Evolutionary conservation across 371 early-diverging fungal species (phyloP).

Genomic region (Dinochytrium kinnereticum): DNA sequence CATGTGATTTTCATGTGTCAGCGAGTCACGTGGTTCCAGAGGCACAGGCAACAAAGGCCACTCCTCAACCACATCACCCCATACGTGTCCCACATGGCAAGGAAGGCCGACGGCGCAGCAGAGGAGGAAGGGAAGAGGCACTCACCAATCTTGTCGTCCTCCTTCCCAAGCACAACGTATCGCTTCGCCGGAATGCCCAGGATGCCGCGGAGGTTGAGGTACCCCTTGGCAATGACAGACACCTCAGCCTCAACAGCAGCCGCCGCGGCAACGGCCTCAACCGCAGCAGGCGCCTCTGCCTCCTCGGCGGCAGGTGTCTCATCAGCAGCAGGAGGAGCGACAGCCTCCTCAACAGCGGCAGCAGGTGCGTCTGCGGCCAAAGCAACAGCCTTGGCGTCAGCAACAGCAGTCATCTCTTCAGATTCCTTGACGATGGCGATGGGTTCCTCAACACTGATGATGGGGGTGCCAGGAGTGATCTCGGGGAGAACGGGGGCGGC

Average conservation of each 20-base stretch:
- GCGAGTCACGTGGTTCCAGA: no score
- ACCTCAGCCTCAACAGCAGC: not conserved
- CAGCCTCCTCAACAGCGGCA: not conserved
- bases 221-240: not conserved
- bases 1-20: not conserved
- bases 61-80: no score
- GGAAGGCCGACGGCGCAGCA: no score
- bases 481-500: constrained; percentile 13
- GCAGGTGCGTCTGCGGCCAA: not conserved
- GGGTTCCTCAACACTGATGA: not conserved
- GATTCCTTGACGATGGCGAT: not conserved
- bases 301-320: not conserved
- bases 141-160: constrained; percentile 12
- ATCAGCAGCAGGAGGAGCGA: not conserved
- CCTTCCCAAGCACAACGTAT: constrained; percentile 2
- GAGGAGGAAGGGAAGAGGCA: not conserved
- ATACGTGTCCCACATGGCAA: no score
- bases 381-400: not conserved
- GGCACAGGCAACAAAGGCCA: no score
- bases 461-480: not conserved
- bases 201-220: constrained; percentile 13
- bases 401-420: not conserved
- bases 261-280: not conserved
- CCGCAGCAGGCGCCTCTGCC: constrained; percentile 3
- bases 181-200: constrained; percentile 16